These are phyloP conservation scores for Alloteropsis semialata DNA, from an alignment of 176 grass and related monocot species.

Conservation along the genomic window DNA sequence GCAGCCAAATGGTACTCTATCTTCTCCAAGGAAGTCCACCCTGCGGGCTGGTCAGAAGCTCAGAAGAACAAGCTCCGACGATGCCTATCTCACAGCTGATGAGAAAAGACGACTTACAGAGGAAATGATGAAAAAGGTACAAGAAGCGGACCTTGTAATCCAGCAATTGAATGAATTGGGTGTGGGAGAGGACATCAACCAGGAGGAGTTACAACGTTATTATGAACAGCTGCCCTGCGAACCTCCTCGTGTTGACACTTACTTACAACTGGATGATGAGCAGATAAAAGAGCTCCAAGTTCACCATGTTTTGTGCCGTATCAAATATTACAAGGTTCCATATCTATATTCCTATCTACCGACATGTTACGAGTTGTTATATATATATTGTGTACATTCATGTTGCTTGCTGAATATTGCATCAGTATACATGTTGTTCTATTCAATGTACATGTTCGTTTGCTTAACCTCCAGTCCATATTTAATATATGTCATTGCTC, in stretches of 20 bases:
- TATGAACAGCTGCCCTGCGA: background rate
- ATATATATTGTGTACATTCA: too few relatives aligned
- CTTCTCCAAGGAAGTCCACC: background rate
- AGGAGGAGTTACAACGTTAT: background rate
- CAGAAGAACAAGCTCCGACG: background rate
- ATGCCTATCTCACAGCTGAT: background rate
- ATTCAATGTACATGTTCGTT: background rate
- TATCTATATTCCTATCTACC: background rate
- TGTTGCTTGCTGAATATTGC: too few relatives aligned
- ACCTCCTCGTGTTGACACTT: background rate
- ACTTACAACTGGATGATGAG: background rate
- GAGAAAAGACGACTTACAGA: background rate
- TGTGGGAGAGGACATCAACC: background rate
- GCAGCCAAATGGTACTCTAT: background rate
- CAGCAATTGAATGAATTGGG: background rate
- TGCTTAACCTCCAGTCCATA: too few relatives aligned
- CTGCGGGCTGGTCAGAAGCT: background rate
- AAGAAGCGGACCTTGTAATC: background rate
- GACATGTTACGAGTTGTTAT: too few relatives aligned
- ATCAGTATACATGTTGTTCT: too few relatives aligned
- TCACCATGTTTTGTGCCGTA: background rate
- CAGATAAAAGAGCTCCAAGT: background rate
- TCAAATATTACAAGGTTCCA: conserved; percentile 19
- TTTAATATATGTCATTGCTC: background rate
- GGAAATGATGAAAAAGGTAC: background rate